Base-by-base conservation (phyloP, 805 yeast species). In the Candida krabiensis region DNA sequence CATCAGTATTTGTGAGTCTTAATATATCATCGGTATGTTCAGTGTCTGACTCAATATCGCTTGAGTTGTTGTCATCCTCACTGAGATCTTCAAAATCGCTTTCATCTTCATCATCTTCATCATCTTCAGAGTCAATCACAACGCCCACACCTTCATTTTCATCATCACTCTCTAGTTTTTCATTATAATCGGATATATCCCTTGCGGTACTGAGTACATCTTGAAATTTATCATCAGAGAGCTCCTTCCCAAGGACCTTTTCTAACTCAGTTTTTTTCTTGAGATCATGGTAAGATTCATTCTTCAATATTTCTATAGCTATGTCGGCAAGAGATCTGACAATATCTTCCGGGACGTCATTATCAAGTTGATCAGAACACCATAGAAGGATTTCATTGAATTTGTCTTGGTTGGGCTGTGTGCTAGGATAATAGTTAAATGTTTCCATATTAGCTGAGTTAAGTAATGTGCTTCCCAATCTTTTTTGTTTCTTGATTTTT, bases 301-400 rank as follows among this genome's bases (percentile, higher is more conserved):
- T 67, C 49, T 75, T 79, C 42, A 84, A 50, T 1, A 73, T 60
- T 45, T 75, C 83, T 27, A 86, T 50, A 0, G 81, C 54, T 3
- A 81, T 66, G 55, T 86, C 93, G 2, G 87, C 77, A 4, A 89
- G 86, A 3, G 93, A 82, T 15, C 79, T 56, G 2, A 88, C 70
- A 2, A 80, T 75, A 29, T 79, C 86, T 39, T 84, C 88, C 7
- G 90, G 77, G n/a, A 86, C 76, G 56, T 89, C 97, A 33, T 69
- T 70, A 9, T 82, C 84, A 27, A 85, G 61, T 13, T 69, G 65
- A 2, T 64, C 57, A 5, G 74, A 69, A 4, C 85, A 75, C 79
- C 86, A 78, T 0, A 74, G 58, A 43, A 83, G 61, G n/a, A 88
- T 67, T 29, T 67, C 56, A 29, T 79, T 83, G 56, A 80, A 84